These are phyloP conservation scores for Phytopythium vexans DNA, from an alignment of 352 stramenopile species.

Conservation along the genomic window DNA sequence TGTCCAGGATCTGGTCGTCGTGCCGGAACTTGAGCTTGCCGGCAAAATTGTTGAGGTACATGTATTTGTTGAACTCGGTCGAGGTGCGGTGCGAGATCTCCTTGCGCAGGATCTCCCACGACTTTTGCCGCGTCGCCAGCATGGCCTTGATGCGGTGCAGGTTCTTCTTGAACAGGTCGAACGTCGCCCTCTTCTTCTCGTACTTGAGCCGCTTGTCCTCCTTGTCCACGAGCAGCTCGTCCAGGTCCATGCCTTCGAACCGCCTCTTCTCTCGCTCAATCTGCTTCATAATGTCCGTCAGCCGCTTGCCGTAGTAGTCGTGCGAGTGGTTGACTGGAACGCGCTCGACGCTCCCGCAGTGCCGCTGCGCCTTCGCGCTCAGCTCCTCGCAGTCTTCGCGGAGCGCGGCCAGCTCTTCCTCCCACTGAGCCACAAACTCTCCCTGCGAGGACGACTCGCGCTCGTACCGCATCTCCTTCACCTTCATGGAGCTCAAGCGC, in stretches of 20 bases:
- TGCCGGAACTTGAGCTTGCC: conserved; percentile 82
- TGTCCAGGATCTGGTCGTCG: conserved; percentile 70
- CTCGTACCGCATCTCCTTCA: conserved; percentile 63
- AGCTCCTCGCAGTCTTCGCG: conserved; percentile 59
- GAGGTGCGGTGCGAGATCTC: conserved; percentile 77
- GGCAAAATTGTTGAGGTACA: conserved; percentile 83
- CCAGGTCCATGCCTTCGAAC: conserved; percentile 82
- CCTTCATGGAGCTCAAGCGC: conserved; percentile 69
- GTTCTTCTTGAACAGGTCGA: conserved; percentile 61
- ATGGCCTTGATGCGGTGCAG: conserved; percentile 62
- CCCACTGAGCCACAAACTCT: conserved; percentile 50
- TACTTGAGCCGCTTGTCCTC: conserved; percentile 76
- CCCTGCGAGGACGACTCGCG: conserved; percentile 34
- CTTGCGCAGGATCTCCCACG: conserved; percentile 77
- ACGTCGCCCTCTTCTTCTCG: conserved; percentile 56
- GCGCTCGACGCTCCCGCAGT: conserved; percentile 53
- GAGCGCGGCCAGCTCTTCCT: conserved; percentile 44
- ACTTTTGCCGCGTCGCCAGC: conserved; percentile 68
- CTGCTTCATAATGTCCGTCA: conserved; percentile 76
- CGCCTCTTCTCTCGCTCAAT: conserved; percentile 71
- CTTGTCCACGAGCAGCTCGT: conserved; percentile 69
- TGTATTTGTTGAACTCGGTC: conserved; percentile 83
- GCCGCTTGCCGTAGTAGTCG: conserved; percentile 76
- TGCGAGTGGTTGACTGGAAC: conserved; percentile 60
- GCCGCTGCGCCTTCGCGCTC: conserved; percentile 48